These are phyloP conservation scores for Claviceps capensis DNA, from an alignment of 2,329 filamentous ascomycete species.

Conservation along the genomic window DNA sequence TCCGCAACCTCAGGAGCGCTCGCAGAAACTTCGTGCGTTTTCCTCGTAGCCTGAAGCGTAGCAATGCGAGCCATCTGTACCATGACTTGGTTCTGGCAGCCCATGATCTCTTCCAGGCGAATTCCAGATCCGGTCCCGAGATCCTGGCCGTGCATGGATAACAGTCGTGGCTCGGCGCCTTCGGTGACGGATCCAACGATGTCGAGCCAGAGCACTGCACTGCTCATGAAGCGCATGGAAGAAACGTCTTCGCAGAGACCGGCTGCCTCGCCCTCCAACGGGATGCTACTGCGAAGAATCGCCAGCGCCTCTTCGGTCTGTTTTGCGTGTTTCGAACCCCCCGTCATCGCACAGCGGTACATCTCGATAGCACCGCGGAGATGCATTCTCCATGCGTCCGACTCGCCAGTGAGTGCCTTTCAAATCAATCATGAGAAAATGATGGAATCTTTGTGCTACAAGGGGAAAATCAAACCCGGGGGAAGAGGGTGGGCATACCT, in stretches of 20 bases:
- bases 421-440: not conserved
- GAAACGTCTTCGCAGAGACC: conserved; percentile 9
- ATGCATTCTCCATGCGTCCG: not conserved
- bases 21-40: not conserved
- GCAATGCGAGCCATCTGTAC: conserved; percentile 9
- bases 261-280: conserved; percentile 9
- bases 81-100: conserved; percentile 11
- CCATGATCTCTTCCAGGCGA: conserved; percentile 11
- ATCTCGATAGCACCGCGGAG: not conserved
- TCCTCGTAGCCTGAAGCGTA: not conserved
- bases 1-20: not conserved
- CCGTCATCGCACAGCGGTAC: not conserved
- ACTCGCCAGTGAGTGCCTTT: not conserved
- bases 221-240: conserved; percentile 9
- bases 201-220: conserved; percentile 12
- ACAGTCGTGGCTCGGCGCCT: conserved; percentile 1
- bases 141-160: conserved; percentile 7
- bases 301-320: not conserved
- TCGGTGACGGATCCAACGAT: conserved; percentile 8
- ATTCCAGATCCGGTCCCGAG: conserved; percentile 4
- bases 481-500: not conserved
- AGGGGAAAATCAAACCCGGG: not conserved
- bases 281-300: conserved; percentile 5
- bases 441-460: not conserved
- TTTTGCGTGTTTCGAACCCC: not conserved